phyloP scores from a whole-genome alignment of 805 yeast genomes.

The Saturnispora serradocipensis region DNA sequence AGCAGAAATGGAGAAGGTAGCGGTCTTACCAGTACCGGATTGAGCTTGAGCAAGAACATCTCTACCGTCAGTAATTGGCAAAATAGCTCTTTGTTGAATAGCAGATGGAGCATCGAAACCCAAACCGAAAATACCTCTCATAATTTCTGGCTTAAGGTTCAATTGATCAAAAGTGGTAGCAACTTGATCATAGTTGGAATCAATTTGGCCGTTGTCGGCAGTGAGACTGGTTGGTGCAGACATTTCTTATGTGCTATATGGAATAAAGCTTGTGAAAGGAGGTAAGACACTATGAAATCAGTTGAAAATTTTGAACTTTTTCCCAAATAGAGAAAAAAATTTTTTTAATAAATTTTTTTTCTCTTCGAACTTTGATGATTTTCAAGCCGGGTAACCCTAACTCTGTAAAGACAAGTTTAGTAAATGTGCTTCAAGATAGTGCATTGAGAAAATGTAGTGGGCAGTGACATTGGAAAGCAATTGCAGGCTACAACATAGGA shows the following conservation, averaged over 20 bases:
- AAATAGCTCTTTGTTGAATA: constrained; percentile 72
- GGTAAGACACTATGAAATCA: not conserved
- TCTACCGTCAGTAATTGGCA: constrained; percentile 66
- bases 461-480: not conserved
- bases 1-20: constrained; percentile 68
- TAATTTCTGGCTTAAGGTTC: constrained; percentile 54
- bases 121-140: constrained; percentile 64
- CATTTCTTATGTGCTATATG: constrained; percentile 8
- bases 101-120: constrained; percentile 80
- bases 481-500: not conserved
- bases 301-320: not conserved
- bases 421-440: no score
- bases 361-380: not conserved
- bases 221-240: constrained; percentile 41
- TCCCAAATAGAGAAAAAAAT: not conserved
- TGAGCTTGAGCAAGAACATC: constrained; percentile 80
- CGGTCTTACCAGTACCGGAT: constrained; percentile 89
- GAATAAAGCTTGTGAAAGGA: not conserved
- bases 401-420: no score
- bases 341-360: not conserved
- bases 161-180: constrained; percentile 61
- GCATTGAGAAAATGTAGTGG: no score
- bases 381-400: constrained; percentile 8
- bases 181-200: constrained; percentile 50
- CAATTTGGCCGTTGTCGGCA: constrained; percentile 48